These are phyloP conservation scores for Carex arenaria DNA, from an alignment of 202 grass and related monocot genomes.

Conservation along the genomic window DNA sequence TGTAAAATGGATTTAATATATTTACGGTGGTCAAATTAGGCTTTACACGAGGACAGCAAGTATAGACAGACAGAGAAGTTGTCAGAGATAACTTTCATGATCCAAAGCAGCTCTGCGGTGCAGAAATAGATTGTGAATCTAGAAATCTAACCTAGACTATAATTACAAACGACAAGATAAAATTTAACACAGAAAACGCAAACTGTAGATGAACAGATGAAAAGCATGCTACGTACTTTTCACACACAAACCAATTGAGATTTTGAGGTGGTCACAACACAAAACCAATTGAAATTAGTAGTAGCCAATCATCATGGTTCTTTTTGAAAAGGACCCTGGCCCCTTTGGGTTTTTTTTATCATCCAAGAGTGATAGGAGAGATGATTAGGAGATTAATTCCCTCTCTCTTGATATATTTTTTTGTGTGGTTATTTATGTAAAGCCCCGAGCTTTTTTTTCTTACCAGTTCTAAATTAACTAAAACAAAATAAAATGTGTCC, in stretches of 20 bases:
- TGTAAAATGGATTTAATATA: background rate
- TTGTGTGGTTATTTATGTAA: background rate
- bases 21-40: conserved; percentile 7
- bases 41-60: background rate
- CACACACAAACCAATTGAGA: conserved; percentile 19
- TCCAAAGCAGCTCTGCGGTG: conserved; percentile 6
- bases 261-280: conserved; percentile 4
- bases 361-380: background rate
- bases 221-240: conserved; percentile 29
- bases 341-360: background rate
- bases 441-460: background rate
- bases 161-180: background rate
- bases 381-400: background rate
- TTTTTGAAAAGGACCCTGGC: background rate
- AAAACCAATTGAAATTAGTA: conserved; percentile 1
- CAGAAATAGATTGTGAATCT: conserved; percentile 6
- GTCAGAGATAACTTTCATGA: conserved; percentile 18
- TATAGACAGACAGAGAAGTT: background rate
- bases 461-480: background rate
- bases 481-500: background rate
- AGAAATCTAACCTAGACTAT: conserved; percentile 10
- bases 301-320: conserved; percentile 4
- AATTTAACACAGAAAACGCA: background rate
- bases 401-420: background rate
- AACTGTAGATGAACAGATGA: conserved; percentile 14